Conservation (phyloP, 139 green algal species). For the Chlorella sp. region DNA sequence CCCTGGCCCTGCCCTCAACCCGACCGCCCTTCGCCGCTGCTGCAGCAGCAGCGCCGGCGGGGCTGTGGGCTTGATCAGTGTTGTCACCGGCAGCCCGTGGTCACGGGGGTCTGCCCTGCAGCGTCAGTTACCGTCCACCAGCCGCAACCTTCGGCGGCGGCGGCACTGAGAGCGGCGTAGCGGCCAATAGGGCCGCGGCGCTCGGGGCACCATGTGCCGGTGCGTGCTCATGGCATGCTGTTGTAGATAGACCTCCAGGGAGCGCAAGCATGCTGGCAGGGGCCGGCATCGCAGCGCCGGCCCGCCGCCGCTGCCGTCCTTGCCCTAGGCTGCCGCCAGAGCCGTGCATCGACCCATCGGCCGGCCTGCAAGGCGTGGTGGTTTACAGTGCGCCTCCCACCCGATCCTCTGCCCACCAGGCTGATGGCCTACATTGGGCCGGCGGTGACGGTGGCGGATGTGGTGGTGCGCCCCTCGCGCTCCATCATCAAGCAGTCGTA, state of each 20-base stretch:
- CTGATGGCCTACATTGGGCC: conserved; percentile 91
- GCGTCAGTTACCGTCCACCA: no score
- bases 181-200: neutral
- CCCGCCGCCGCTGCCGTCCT: neutral
- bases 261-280: neutral
- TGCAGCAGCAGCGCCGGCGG: no score
- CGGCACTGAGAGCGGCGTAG: neutral
- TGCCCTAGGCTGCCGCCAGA: neutral
- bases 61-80: no score
- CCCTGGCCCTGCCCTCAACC: neutral
- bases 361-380: no score
- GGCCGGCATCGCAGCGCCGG: neutral
- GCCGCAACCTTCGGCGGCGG: neutral
- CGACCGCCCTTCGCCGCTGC: no score
- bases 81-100: no score
- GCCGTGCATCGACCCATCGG: no score
- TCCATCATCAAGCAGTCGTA: conserved; percentile 97
- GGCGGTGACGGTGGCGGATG: conserved; percentile 83
- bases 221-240: neutral
- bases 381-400: neutral
- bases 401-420: neutral
- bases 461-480: conserved; percentile 81
- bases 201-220: conserved; percentile 1
- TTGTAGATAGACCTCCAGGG: neutral
- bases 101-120: no score